A percentile compares a stretch with the other conserved stretches of the same genome.
Conservation (phyloP, 2,329 filamentous ascomycete species). For the Colletotrichum incanum region DNA sequence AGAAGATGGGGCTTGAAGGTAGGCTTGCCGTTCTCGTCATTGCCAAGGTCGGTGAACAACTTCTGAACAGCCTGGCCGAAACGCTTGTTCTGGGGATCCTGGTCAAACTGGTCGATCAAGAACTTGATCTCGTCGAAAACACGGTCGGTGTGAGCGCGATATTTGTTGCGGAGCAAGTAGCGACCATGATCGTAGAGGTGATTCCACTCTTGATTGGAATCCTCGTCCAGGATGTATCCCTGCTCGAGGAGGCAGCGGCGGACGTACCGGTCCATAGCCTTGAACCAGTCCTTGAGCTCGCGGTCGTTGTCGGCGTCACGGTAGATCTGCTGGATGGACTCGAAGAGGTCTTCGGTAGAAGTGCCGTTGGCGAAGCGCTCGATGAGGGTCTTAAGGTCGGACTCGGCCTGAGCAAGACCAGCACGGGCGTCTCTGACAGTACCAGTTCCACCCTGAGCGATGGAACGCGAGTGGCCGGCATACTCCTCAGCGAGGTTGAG, state of each 20-base stretch:
- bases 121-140: conserved; percentile 94
- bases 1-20: conserved; percentile 93
- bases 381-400: conserved; percentile 87
- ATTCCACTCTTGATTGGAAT: conserved; percentile 86
- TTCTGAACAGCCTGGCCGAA: conserved; percentile 85
- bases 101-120: conserved; percentile 88
- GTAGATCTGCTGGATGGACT: conserved; percentile 89
- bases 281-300: conserved; percentile 93
- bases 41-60: conserved; percentile 90
- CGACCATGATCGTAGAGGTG: conserved; percentile 87
- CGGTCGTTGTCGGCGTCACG: conserved; percentile 87
- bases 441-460: conserved; percentile 76
- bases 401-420: conserved; percentile 79
- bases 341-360: conserved; percentile 88
- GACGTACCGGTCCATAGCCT: conserved; percentile 81
- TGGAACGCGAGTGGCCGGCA: conserved; percentile 77
- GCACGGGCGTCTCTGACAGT: conserved; percentile 82
- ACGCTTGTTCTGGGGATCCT: conserved; percentile 87
- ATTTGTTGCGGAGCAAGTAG: conserved; percentile 90
- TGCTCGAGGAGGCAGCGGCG: conserved; percentile 89
- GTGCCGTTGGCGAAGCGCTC: conserved; percentile 98
- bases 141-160: conserved; percentile 87
- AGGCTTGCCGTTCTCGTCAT: conserved; percentile 86
- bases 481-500: conserved; percentile 90
- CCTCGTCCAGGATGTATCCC: conserved; percentile 90